A percentile compares a stretch with the other conserved stretches of the same genome.
These are phyloP conservation scores for Coprinopsis strossmayeri DNA, from an alignment of 768 basidiomycete species.

Conservation along the genomic window DNA sequence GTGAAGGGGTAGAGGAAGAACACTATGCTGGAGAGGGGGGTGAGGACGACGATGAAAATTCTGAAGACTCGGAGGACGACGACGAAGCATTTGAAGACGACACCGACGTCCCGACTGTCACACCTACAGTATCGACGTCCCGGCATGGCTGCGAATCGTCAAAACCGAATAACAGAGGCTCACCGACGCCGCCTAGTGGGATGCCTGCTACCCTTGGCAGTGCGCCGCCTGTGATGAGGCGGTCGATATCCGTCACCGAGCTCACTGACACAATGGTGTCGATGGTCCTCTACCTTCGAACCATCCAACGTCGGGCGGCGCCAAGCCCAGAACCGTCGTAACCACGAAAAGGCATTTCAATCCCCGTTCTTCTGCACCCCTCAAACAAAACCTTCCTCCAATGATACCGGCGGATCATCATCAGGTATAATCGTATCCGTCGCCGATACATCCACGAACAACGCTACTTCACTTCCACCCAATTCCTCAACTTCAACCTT, in stretches of 20 bases:
- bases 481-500: background rate
- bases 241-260: conserved; percentile 2
- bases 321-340: background rate
- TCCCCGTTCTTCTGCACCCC: background rate
- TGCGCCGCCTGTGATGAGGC: background rate
- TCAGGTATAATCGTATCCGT: background rate
- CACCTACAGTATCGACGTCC: conserved; percentile 11
- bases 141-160: too few species aligned
- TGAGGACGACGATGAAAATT: conserved; percentile 13
- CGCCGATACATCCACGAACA: conserved; percentile 10
- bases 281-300: background rate
- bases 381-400: too few species aligned
- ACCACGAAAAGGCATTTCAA: background rate
- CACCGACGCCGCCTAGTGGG: too few species aligned
- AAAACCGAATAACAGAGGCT: background rate
- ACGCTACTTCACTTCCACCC: background rate
- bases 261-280: conserved; percentile 1
- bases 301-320: background rate
- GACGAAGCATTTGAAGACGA: conserved; percentile 10
- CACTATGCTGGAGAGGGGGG: conserved; percentile 5
- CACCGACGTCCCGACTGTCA: conserved; percentile 7
- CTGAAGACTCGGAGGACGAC: conserved; percentile 13
- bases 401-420: background rate
- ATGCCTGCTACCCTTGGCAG: background rate
- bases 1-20: conserved; percentile 8